Base-by-base conservation (phyloP, 768 basidiomycete genomes). In the Rhodotorula diobovata region DNA sequence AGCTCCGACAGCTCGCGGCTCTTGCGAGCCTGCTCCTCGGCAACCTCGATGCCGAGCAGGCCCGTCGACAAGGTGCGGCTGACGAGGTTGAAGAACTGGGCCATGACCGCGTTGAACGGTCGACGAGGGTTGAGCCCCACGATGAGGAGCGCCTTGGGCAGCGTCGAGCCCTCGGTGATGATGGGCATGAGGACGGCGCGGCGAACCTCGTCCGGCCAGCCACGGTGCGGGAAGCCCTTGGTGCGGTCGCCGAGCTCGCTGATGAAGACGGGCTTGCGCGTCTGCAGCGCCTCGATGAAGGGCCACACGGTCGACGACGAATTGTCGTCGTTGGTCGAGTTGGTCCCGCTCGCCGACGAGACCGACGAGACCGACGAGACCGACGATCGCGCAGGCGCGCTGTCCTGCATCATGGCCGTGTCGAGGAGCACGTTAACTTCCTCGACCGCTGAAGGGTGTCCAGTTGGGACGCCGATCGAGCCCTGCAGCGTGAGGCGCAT, bases 151-250 rank as follows among this genome's bases (percentile, higher is more conserved):
- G 61, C 74, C 30, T 53, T 55, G 21, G 74, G 64, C 7, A 48
- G 4, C 37, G 28, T 56, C 28, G 60, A 34, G 11, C 58, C 74
- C 11, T 63, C 61, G 21, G 64, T 64, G 28, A 53, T 21, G 25
- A 75, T 57, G 23, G 74, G 74, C 16, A 72, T 67, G 15, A 65
- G 63, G 32, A 75, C 68, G 23, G 67, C 74, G 6, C 62, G 65
- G 5, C 28, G 16, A 4, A 57, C 39, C 6, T 20, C n/a, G 20
- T 63, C 54, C 1, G 63, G 65, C 74, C 74, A 75, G 15, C 70
- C 71, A 0, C 61, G 61, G 14, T 41, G 37, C 14, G 54, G 35
- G 30, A 75, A 67, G 8, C 53, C 50, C 7, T 64, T 39, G 0
- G 61, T 54, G 5, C 57, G 35, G 1, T 23, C 35, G 12, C 64